A percentile compares a stretch with the other conserved stretches of the same genome.
Conservation (phyloP, 2,329 filamentous ascomycete species). For the Monilinia fructigena region DNA sequence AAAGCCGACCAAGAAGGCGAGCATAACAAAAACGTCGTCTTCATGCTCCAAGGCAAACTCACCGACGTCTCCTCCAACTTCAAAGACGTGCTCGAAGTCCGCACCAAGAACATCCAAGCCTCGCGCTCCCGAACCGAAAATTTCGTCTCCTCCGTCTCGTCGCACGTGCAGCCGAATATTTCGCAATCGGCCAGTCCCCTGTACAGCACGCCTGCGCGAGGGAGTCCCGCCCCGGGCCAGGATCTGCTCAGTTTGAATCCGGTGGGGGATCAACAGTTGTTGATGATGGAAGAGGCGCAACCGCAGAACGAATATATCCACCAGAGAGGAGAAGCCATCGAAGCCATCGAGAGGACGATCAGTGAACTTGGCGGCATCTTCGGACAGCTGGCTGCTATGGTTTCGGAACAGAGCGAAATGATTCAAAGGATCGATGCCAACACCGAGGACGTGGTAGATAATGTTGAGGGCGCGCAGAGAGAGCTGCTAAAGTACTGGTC, state of each 20-base stretch:
- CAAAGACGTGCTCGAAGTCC: constrained; percentile 93
- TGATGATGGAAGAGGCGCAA: constrained; percentile 92
- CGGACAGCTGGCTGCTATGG: constrained; percentile 92
- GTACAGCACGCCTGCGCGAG: constrained; percentile 73
- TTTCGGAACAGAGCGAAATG: constrained; percentile 95
- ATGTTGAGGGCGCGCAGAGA: constrained; percentile 93
- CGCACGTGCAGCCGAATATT: constrained; percentile 66
- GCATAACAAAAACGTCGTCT: constrained; percentile 96
- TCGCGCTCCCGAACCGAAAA: constrained; percentile 91
- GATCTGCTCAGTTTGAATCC: constrained; percentile 85
- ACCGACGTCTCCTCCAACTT: constrained; percentile 93
- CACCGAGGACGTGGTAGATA: constrained; percentile 96
- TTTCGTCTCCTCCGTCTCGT: constrained; percentile 87
- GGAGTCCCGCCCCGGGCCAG: constrained; percentile 60
- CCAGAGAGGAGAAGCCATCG: constrained; percentile 90
- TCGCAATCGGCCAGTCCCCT: constrained; percentile 79
- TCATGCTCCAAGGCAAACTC: constrained; percentile 85
- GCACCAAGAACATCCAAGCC: constrained; percentile 97
- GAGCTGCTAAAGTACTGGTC: constrained; percentile 98
- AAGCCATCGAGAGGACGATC: constrained; percentile 95
- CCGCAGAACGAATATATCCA: constrained; percentile 86
- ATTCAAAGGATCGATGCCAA: constrained; percentile 97
- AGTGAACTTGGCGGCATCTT: constrained; percentile 89
- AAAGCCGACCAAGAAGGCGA: constrained; percentile 78
- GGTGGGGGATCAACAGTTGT: constrained; percentile 79